Conservation (phyloP, 163 green algal genomes). For the Trebouxiophyceae sp. region DNA sequence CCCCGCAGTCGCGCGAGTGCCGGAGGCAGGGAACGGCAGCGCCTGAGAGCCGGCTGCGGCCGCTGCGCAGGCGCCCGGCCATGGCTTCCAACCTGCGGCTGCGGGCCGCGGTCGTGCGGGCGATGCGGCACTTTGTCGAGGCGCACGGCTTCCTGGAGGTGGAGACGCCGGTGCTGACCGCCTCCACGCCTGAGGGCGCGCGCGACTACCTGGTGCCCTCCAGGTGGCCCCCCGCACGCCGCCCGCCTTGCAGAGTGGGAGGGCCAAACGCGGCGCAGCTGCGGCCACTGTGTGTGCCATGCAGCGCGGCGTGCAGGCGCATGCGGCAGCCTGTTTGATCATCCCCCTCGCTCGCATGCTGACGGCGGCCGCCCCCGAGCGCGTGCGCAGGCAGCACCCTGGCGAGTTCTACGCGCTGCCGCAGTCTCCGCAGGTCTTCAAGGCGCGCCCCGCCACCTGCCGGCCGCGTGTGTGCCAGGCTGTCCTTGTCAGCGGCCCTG, state of each 20-base stretch:
- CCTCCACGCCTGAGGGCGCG: slow-evolving; percentile 91
- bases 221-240: slow-evolving; percentile 13
- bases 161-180: slow-evolving; percentile 92
- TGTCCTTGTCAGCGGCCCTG: too few species aligned
- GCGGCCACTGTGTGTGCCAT: too few species aligned
- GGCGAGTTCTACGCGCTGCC: slow-evolving; percentile 91
- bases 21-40: too few species aligned
- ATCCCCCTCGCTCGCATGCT: too few species aligned
- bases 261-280: too few species aligned
- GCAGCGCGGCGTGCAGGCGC: too few species aligned
- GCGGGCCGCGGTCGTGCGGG: slow-evolving; percentile 63
- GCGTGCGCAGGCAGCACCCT: slow-evolving; percentile 7
- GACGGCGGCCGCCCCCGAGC: too few species aligned
- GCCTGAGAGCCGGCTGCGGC: too few species aligned
- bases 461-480: neutral
- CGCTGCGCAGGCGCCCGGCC: slow-evolving; percentile 45
- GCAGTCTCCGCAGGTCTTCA: slow-evolving; percentile 95
- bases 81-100: slow-evolving; percentile 84
- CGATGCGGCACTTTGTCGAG: slow-evolving; percentile 55
- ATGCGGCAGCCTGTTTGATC: too few species aligned
- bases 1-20: too few species aligned
- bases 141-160: slow-evolving; percentile 77
- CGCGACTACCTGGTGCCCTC: slow-evolving; percentile 95
- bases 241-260: too few species aligned
- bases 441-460: slow-evolving; percentile 47